Percentiles rank a stretch among this genome's conserved stretches.
These are phyloP conservation scores for Strobilomyces dryophilus DNA, from an alignment of 768 basidiomycete genomes.

Conservation along the genomic window DNA sequence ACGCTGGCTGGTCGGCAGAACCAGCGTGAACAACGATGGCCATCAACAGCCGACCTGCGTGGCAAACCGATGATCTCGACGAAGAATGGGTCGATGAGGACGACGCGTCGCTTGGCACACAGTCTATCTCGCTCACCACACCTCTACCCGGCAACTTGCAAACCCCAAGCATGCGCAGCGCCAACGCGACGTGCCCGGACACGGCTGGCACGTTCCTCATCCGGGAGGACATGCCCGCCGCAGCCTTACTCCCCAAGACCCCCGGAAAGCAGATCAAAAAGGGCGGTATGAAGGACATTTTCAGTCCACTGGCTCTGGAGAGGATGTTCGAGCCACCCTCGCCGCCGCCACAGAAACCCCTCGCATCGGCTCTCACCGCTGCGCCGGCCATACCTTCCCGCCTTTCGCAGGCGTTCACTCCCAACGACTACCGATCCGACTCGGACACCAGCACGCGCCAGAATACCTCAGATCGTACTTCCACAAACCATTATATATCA, in stretches of 20 bases:
- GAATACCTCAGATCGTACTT: slow-evolving; percentile 10
- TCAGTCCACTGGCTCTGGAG: slow-evolving; percentile 83
- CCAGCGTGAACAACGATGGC: slow-evolving; percentile 5
- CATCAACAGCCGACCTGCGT: slow-evolving; percentile 48
- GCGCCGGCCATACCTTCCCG: slow-evolving; percentile 34
- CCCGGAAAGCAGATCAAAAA: slow-evolving; percentile 56
- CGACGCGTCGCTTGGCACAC: slow-evolving; percentile 38
- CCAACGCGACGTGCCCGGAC: slow-evolving; percentile 27
- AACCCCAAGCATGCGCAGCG: slow-evolving; percentile 37
- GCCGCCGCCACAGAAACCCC: slow-evolving; percentile 45
- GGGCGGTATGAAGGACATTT: slow-evolving; percentile 71
- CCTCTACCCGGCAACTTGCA: slow-evolving; percentile 48
- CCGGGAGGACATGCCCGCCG: slow-evolving; percentile 58
- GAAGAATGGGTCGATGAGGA: slow-evolving; percentile 85
- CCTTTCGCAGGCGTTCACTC: slow-evolving; percentile 35
- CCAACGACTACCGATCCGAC: slow-evolving; percentile 27
- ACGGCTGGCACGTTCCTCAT: slow-evolving; percentile 71
- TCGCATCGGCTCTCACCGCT: slow-evolving; percentile 20
- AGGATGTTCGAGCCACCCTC: slow-evolving; percentile 94
- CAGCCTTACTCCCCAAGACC: slow-evolving; percentile 59
- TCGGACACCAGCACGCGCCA: slow-evolving; percentile 13
- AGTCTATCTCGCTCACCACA: slow-evolving; percentile 57
- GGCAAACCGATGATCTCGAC: slow-evolving; percentile 86
- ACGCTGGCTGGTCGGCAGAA: background rate
- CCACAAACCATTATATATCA: slow-evolving; percentile 5